A percentile compares a stretch with the other conserved stretches of the same genome.
Evolutionary conservation across 768 basidiomycete genomes (phyloP).

Genomic region (Panaeolus papilionaceus): DNA sequence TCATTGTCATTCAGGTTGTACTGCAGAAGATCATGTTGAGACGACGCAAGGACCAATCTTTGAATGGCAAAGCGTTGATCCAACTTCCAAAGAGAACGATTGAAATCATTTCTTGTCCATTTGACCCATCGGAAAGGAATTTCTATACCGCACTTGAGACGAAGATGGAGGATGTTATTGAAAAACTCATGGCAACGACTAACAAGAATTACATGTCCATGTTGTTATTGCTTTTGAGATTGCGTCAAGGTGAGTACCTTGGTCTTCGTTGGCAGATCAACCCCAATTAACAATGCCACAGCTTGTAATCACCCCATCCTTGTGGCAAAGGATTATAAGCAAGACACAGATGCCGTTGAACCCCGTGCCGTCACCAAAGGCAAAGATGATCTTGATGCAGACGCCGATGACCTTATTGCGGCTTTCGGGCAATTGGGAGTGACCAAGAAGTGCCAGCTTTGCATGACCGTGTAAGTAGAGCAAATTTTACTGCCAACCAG

Average conservation of each 20-base stretch:
- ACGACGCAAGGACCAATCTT: conserved; percentile 72
- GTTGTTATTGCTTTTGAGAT: conserved; percentile 73
- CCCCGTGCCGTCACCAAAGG: conserved; percentile 58
- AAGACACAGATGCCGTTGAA: conserved; percentile 80
- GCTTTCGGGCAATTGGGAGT: conserved; percentile 78
- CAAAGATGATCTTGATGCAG: conserved; percentile 58
- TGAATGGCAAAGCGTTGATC: conserved; percentile 85
- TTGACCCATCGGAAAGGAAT: conserved; percentile 74
- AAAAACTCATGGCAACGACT: conserved; percentile 64
- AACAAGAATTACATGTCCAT: conserved; percentile 72
- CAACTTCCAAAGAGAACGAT: conserved; percentile 80
- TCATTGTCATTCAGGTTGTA: conserved; percentile 57
- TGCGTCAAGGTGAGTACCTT: conserved; percentile 79
- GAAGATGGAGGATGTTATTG: conserved; percentile 69
- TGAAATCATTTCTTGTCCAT: conserved; percentile 75
- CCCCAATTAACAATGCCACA: conserved; percentile 33
- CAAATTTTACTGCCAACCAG: neutral
- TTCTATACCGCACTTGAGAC: conserved; percentile 81
- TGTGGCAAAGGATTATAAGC: conserved; percentile 76
- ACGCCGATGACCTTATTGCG: conserved; percentile 76
- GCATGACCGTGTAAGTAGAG: conserved; percentile 65
- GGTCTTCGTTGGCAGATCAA: neutral
- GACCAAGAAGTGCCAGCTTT: conserved; percentile 78
- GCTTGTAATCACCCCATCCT: conserved; percentile 92
- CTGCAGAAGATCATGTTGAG: conserved; percentile 90